These are phyloP conservation scores for Discostella stelligera DNA, from an alignment of 352 stramenopile genomes.

Conservation along the genomic window DNA sequence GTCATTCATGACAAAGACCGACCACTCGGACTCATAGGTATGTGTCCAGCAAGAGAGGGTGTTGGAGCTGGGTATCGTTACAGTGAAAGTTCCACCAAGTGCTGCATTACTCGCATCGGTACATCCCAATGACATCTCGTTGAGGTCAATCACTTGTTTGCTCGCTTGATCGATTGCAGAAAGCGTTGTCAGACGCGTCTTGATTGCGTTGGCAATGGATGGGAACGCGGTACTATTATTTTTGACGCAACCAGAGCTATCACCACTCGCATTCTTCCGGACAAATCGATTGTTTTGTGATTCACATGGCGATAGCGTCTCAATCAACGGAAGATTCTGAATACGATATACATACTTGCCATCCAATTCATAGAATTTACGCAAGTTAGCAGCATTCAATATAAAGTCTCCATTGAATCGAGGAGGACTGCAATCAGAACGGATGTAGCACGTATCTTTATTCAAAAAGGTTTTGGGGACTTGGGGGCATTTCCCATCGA, in stretches of 20 bases:
- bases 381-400: constrained; percentile 39
- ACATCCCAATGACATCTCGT: constrained; percentile 14
- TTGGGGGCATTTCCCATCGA: constrained; percentile 31
- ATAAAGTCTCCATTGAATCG: constrained; percentile 28
- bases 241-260: constrained; percentile 10
- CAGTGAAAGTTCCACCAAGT: constrained; percentile 39
- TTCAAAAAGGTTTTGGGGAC: constrained; percentile 47
- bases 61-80: constrained; percentile 22
- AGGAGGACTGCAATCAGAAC: constrained; percentile 34
- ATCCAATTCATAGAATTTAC: constrained; percentile 43
- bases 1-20: constrained; percentile 40
- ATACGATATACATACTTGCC: constrained; percentile 47
- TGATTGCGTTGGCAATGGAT: constrained; percentile 16
- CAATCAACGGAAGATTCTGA: constrained; percentile 34
- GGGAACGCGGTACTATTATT: constrained; percentile 31
- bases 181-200: constrained; percentile 3
- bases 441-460: constrained; percentile 35
- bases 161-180: constrained; percentile 15
- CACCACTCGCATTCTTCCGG: constrained; percentile 32
- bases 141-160: constrained; percentile 37
- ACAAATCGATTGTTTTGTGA: constrained; percentile 36
- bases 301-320: constrained; percentile 25
- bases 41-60: constrained; percentile 44
- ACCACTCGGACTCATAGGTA: constrained; percentile 36
- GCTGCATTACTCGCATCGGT: constrained; percentile 18